Evolutionary conservation across 2,329 filamentous ascomycete genomes (phyloP), one percentile per base, ranked within the genome.

Genomic region (Botryotinia narcissicola): DNA sequence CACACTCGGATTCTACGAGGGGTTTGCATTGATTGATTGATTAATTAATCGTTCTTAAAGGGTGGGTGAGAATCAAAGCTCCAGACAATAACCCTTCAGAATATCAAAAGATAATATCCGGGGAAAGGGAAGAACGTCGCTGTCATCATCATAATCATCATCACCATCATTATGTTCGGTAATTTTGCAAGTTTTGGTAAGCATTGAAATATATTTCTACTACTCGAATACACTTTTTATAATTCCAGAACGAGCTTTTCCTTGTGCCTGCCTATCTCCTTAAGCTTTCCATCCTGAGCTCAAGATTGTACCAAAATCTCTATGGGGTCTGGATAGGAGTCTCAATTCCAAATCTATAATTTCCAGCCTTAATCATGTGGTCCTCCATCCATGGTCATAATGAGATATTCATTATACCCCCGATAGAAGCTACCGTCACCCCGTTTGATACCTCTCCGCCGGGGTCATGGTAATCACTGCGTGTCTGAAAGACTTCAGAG

Each of bases 111-210:
- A 46, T 7, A 46, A 57, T 22, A 68, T 57, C 37, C n/a, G 8
- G 14, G 68, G 74, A 77, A 72, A 70, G 61, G 73, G 71, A 42
- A 59, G 51, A 29, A 35, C 44, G 42, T 57, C n/a, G 14, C 51
- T 7, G 14, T 29, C 69, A 70, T 42, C 73, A 70, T 37, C 69
- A 73, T 48, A 64, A 73, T 37, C 57, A 70, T 70, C 46, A 48
- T 25, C 46, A 48, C 4, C 48, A 14, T 57, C 73, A 73, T 60
- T 46, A 73, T 73, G 72, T 73, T 73, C 57, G 64, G 62, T 44
- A 68, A 64, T 29, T 63, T 73, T 18, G 64, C 70, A 59, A 60
- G 54, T 42, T 44, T 74, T 59, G 73, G 73, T 74, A 70, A 74
- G 73, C 71, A 70, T 35, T 44, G 40, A 66, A n/a, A 32, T 9